Conservation (phyloP, 352 stramenopile species). For the Aphanomyces astaci region DNA sequence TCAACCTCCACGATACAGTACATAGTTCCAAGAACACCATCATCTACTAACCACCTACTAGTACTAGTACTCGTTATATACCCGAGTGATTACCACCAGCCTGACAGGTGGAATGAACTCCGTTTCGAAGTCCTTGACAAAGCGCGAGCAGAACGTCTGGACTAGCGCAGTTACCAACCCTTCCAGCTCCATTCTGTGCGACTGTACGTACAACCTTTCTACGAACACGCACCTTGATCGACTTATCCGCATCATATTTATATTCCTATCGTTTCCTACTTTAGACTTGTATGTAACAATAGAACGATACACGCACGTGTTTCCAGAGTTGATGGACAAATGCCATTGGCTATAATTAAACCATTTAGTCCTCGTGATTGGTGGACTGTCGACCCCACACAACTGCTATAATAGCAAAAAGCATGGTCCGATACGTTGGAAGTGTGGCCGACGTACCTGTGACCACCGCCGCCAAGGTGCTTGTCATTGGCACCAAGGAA, state of each 20-base stretch:
- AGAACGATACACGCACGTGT: background rate
- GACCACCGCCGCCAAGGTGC: background rate
- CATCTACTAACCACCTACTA: background rate
- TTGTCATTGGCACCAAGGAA: conserved; percentile 21
- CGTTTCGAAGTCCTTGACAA: conserved; percentile 21
- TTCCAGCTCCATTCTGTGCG: conserved; percentile 18
- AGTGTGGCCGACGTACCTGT: background rate
- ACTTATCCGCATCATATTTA: background rate
- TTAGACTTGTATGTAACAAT: background rate
- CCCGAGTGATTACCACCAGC: too few relatives aligned
- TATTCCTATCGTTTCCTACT: background rate
- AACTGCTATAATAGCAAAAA: background rate
- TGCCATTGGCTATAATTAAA: background rate
- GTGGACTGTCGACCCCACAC: background rate
- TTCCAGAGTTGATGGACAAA: background rate
- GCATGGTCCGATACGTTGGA: conserved; percentile 15
- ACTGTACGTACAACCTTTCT: background rate
- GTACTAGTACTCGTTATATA: background rate
- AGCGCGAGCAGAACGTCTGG: conserved; percentile 17
- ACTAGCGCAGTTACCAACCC: conserved; percentile 5
- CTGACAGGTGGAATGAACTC: too few relatives aligned
- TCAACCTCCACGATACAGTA: too few relatives aligned
- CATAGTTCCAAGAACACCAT: background rate
- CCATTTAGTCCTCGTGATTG: background rate
- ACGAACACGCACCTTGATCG: background rate